phyloP scores from a whole-genome alignment of 78 protist species.

The Chrysochromulina parva region DNA sequence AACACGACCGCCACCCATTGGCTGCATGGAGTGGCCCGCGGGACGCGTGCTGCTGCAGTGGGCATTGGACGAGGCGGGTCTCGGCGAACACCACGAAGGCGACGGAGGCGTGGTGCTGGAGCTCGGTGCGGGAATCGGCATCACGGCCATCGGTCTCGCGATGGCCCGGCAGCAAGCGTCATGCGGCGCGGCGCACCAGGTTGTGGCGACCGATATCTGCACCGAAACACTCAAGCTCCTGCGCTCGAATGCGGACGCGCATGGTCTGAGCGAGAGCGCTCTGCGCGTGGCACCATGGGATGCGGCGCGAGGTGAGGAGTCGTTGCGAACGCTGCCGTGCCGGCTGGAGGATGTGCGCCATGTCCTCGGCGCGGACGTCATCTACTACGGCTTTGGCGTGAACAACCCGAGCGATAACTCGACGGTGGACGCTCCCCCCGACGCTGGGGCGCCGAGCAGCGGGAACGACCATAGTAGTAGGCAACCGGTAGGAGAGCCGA shows the following conservation, averaged over 20 bases:
- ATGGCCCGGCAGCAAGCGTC: not conserved
- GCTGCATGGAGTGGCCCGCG: constrained; percentile 11
- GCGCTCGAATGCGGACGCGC: no score
- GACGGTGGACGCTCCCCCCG: not conserved
- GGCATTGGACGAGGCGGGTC: not conserved
- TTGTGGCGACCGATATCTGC: constrained; percentile 1
- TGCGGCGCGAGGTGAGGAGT: not conserved
- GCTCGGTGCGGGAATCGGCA: not conserved
- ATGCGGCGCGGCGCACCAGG: no score
- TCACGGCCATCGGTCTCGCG: not conserved
- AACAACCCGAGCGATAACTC: not conserved
- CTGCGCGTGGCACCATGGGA: no score
- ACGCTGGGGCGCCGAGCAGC: no score
- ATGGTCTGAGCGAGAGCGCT: not conserved
- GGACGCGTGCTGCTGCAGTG: constrained; percentile 24
- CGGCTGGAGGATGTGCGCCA: not conserved
- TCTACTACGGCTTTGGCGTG: not conserved
- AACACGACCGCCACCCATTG: constrained; percentile 2
- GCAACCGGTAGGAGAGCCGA: not conserved
- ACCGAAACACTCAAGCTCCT: not conserved
- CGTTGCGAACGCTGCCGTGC: no score
- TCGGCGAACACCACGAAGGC: not conserved
- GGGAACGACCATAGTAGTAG: no score
- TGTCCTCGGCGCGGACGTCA: not conserved
- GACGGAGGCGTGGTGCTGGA: not conserved